Evolutionary conservation across 257 asterid species (phyloP).

Genomic region (Salvia miltiorrhiza): DNA sequence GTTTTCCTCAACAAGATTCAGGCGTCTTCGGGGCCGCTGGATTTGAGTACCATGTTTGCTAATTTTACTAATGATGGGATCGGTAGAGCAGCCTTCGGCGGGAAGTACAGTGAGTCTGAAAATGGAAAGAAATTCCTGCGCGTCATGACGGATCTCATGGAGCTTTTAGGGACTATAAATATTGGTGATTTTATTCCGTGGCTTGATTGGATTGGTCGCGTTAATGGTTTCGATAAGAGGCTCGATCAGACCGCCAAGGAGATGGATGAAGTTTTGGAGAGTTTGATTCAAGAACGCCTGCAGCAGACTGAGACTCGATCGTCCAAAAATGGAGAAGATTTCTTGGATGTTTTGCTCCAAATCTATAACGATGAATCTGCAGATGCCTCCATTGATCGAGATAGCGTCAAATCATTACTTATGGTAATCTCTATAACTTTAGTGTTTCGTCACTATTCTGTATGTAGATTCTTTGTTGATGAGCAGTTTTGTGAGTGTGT

Average conservation of each 20-base stretch:
- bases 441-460: no score
- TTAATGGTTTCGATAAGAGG: background rate
- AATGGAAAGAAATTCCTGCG: background rate
- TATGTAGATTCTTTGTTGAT: no score
- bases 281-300: background rate
- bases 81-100: background rate
- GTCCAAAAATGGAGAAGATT: background rate
- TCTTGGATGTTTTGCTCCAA: constrained; percentile 2
- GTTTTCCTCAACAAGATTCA: background rate
- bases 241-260: background rate
- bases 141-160: background rate
- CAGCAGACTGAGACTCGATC: no score
- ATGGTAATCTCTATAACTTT: no score
- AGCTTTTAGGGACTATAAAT: background rate
- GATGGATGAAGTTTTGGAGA: background rate
- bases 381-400: background rate
- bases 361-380: background rate
- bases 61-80: background rate
- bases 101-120: background rate
- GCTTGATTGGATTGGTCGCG: background rate
- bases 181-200: constrained; percentile 6
- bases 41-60: background rate
- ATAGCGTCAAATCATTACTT: background rate
- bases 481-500: no score
- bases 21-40: background rate